Evolutionary conservation across 805 yeast species (phyloP), one percentile per base, ranked within the genome.

Genomic region (Barnettozyma sucrosica): DNA sequence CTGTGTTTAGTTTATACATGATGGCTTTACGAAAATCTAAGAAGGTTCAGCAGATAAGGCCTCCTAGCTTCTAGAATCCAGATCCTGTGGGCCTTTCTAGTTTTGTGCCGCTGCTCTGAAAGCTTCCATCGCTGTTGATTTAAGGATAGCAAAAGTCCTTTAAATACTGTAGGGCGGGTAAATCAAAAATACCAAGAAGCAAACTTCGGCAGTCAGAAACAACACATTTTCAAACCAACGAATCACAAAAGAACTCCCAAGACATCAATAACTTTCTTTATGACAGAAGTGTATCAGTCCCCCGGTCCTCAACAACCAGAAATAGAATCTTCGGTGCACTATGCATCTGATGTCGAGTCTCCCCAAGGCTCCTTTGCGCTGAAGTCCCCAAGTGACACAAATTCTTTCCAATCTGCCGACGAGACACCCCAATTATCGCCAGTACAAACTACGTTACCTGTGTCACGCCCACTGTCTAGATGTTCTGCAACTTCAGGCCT

Each of bases 401-500:
- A n/a, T 20, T 39, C 47, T 21, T 34, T 36, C 33, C 48, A 42
- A 13, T 41, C 46, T 30, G 28, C 33, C 13, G 33, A 21, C 25
- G 46, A 38, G 18, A 21, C 18, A 18, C 28, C 39, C 9, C 41
- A 40, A 26, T 23, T 23, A 11, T 19, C 36, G n/a, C 47, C 41
- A 9, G 19, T 18, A 7, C 8, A 23, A 3, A 25, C 24, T 19
- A 10, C 24, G 4, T 13, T 52, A 4, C 50, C 63, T n/a, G 55
- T 64, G 5, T 78, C 86, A 1, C 69, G 86, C 39, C 83, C 85
- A 0, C 58, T 77, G 19, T 81, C 87, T 0, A 70, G 87, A 43
- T 74, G 76, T 41, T 79, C 85, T 21, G 75, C 76, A 18, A 79
- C 85, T 0, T 80, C 87, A 1, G 83, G 85, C 30, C 60, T 83